A percentile compares a stretch with the other conserved stretches of the same genome.
phyloP scores from a whole-genome alignment of 2,329 filamentous ascomycete genomes.

The Phialophora expanda region DNA sequence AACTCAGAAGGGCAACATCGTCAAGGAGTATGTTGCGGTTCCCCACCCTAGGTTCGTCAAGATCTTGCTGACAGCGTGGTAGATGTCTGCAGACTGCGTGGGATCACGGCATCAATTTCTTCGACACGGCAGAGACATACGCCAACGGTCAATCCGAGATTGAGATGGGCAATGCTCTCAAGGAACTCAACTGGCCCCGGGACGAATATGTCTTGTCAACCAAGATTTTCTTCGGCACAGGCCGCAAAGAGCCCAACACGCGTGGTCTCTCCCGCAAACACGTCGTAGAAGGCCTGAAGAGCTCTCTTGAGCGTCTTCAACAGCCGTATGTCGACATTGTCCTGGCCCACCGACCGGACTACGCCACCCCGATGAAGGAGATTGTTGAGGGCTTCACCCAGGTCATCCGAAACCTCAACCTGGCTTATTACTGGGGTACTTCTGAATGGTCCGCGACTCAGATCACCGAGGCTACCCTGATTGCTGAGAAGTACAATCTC shows the following conservation, averaged over 20 bases:
- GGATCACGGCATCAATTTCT: conserved; percentile 63
- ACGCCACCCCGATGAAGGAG: conserved; percentile 72
- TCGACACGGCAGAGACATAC: conserved; percentile 63
- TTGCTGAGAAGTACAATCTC: conserved; percentile 62
- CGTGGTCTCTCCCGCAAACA: conserved; percentile 71
- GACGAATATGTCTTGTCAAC: conserved; percentile 64
- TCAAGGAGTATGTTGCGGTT: conserved; percentile 57
- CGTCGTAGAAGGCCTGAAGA: conserved; percentile 68
- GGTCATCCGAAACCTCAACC: conserved; percentile 68
- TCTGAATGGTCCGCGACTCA: conserved; percentile 71
- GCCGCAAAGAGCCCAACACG: conserved; percentile 61
- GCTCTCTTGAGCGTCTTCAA: conserved; percentile 65
- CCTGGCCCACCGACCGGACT: conserved; percentile 68
- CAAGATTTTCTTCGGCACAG: conserved; percentile 55
- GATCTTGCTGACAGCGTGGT: conserved; percentile 20
- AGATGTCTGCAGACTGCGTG: conserved; percentile 59
- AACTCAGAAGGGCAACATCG: conserved; percentile 63
- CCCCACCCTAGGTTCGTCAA: neutral
- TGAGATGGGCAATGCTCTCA: conserved; percentile 61
- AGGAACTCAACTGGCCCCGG: conserved; percentile 62
- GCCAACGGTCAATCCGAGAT: conserved; percentile 59
- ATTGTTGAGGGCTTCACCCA: conserved; percentile 73
- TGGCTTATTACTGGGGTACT: conserved; percentile 71
- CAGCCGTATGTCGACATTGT: conserved; percentile 73
- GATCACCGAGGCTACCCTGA: conserved; percentile 62